These are phyloP conservation scores for Labyrinthula sp. DNA, from an alignment of 352 stramenopile genomes.

Conservation along the genomic window DNA sequence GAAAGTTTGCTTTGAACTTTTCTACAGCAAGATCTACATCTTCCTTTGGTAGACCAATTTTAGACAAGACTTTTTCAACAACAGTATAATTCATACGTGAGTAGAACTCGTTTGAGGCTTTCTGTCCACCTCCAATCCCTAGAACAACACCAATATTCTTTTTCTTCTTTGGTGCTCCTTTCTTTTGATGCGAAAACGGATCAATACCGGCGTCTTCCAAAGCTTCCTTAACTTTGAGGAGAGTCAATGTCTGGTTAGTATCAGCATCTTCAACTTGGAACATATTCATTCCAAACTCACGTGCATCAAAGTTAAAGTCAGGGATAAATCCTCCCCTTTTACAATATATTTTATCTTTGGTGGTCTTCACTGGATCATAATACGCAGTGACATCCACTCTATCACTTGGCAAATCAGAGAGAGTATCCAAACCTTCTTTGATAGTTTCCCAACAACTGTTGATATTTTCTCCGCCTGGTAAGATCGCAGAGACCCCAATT, in stretches of 20 bases:
- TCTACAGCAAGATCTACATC: slow-evolving; percentile 11
- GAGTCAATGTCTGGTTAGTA: slow-evolving; percentile 15
- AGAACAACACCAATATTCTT: slow-evolving; percentile 20
- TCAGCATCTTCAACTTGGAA: slow-evolving; percentile 19
- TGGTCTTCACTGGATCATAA: slow-evolving; percentile 18
- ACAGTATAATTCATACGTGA: slow-evolving; percentile 20
- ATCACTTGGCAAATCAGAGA: slow-evolving; percentile 12
- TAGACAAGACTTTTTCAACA: slow-evolving; percentile 16
- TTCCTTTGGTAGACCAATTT: slow-evolving; percentile 18
- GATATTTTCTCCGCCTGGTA: slow-evolving; percentile 8
- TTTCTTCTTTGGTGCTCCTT: too few relatives aligned
- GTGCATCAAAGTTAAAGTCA: slow-evolving; percentile 19
- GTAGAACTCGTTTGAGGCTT: slow-evolving; percentile 20
- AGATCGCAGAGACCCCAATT: slow-evolving; percentile 17
- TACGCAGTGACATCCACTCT: slow-evolving; percentile 19
- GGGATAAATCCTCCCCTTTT: slow-evolving; percentile 18
- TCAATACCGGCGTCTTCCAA: slow-evolving; percentile 18
- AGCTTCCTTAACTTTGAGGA: slow-evolving; percentile 22
- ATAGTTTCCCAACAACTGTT: slow-evolving; percentile 11
- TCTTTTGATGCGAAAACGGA: slow-evolving; percentile 5
- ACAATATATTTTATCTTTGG: slow-evolving; percentile 24
- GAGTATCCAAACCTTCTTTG: slow-evolving; percentile 9
- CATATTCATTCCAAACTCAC: slow-evolving; percentile 24
- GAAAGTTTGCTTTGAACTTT: slow-evolving; percentile 24
- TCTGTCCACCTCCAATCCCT: slow-evolving; percentile 17